Base-by-base conservation (phyloP, 176 grass and related monocot species). In the sorghum (Sorghum bicolor) region DNA sequence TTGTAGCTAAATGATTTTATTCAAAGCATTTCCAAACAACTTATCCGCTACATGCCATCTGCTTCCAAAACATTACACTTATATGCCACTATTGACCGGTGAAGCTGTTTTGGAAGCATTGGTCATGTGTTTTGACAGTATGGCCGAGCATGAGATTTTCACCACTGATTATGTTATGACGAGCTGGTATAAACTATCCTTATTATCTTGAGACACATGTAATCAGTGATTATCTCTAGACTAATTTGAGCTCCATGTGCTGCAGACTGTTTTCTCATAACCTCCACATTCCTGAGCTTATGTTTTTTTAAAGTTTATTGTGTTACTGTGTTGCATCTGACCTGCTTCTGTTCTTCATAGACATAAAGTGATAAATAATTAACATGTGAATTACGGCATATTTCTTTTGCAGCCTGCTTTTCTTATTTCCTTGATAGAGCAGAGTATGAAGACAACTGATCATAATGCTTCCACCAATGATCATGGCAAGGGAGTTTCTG, bases 371-470 rank as follows among this genome's bases (percentile, higher is more conserved):
- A 10, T 41, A 69, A 75, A 58, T 73, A 28, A 66, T 40, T 71
- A 1, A 26, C 64, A 76, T 37, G 2, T 64, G 33, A 55, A 16
- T 44, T 73, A 25, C 76, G 22, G 1, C 17, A 29, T 61, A 78
- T 3, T 80, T 84, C 62, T 58, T 26, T 90, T 87, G 80, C 88
- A 97, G 96, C 93, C 96, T 39, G 87, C 93, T 75, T 86, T 98
- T 47, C 85, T 98, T 78, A 57, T 58, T 90, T 90, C 91, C 10
- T 64, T 98, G 75, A 70, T 75, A 52, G 80, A 95, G 63, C 39
- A 92, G 80, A 90, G 70, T 82, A 43, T 45, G 84, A 57, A 73
- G 34, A 26, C 72, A 71, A 79, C 77, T 33, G 82, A 86, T 82
- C 70, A 30, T 75, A 70, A 69, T 80, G 61, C 32, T 90, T 68